A percentile compares a stretch with the other conserved stretches of the same genome.
Conservation (phyloP, 148 eudicot species). For the Pharnaceum exiguum region DNA sequence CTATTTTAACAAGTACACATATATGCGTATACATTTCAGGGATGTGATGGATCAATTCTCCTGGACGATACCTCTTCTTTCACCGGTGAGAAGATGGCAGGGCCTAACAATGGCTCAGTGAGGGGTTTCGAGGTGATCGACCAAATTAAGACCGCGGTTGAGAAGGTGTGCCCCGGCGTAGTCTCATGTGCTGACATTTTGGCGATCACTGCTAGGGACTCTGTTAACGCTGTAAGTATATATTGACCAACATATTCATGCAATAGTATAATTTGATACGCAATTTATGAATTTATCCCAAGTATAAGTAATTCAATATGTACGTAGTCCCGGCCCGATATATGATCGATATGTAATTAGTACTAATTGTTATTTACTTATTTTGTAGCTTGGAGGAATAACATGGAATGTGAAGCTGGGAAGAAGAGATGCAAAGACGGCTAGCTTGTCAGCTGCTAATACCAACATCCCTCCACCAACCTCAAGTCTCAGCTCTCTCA, state of each 20-base stretch:
- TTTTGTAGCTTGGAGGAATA: conserved; percentile 42
- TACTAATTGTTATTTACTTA: too few relatives aligned
- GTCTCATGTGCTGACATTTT: conserved; percentile 70
- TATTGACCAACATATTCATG: too few relatives aligned
- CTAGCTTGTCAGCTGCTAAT: conserved; percentile 40
- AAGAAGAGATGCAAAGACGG: conserved; percentile 41
- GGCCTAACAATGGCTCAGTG: conserved; percentile 42
- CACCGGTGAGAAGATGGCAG: conserved; percentile 52
- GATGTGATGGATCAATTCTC: conserved; percentile 59
- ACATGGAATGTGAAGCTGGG: conserved; percentile 35
- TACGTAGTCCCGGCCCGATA: too few relatives aligned
- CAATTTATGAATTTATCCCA: too few relatives aligned
- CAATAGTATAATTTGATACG: too few relatives aligned
- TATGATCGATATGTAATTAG: too few relatives aligned
- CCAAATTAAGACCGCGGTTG: conserved; percentile 49
- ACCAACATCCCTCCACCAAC: conserved; percentile 36
- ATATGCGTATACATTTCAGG: conserved; percentile 17
- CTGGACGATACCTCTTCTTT: conserved; percentile 49
- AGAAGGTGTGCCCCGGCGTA: conserved; percentile 46
- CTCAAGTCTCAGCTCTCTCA: conserved; percentile 28
- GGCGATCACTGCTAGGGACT: conserved; percentile 52
- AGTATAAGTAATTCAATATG: too few relatives aligned
- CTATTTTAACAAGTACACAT: too few relatives aligned
- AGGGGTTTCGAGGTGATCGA: conserved; percentile 56
- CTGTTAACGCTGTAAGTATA: conserved; percentile 45